These are phyloP conservation scores for Coleophoma crateriformis DNA, from an alignment of 2,329 filamentous ascomycete species.

Conservation along the genomic window DNA sequence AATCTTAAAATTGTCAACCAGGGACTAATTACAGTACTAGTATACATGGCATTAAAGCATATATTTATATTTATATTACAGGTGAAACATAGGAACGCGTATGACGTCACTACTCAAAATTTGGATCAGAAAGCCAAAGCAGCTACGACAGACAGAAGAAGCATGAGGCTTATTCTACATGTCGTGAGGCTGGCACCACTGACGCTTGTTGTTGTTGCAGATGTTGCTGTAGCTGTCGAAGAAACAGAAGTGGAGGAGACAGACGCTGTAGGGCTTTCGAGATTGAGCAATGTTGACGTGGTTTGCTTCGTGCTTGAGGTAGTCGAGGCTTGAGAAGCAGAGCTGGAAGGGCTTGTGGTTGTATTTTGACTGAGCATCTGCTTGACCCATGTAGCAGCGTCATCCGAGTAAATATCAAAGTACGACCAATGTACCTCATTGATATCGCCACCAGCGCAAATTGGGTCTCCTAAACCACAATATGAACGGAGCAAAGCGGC, in stretches of 20 bases:
- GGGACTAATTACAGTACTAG: too few species aligned
- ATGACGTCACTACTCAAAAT: background rate
- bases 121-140: background rate
- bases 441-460: conserved; percentile 31
- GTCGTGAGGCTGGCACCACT: background rate
- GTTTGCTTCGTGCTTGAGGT: background rate
- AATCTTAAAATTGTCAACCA: too few species aligned
- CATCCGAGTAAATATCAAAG: conserved; percentile 24
- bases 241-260: background rate
- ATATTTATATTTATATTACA: too few species aligned
- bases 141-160: background rate
- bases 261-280: background rate
- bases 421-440: conserved; percentile 31
- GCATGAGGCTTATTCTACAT: background rate
- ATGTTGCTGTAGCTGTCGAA: background rate
- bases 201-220: background rate
- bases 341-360: background rate
- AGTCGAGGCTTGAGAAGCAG: background rate
- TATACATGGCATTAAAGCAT: too few species aligned
- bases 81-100: background rate
- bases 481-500: conserved; percentile 25
- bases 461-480: conserved; percentile 31
- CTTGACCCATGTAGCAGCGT: background rate
- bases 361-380: background rate
- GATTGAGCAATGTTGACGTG: background rate